Conservation (phyloP, 1,284 basidiomycete genomes). For the Moesziomyces sp. region DNA sequence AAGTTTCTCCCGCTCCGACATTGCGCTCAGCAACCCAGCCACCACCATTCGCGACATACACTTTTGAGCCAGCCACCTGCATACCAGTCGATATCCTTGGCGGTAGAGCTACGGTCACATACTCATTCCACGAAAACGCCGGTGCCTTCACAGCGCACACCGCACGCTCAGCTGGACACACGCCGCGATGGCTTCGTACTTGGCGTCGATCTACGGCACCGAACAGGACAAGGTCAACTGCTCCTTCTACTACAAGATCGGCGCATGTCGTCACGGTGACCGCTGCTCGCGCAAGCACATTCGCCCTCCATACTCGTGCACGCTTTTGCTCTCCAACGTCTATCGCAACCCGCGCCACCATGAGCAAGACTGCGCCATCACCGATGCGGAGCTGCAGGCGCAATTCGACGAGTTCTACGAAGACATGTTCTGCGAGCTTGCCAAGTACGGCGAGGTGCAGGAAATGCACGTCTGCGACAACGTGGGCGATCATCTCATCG, state of each 20-base stretch:
- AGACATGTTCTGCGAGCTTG: conserved; percentile 79
- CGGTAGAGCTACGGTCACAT: too few relatives aligned
- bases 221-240: conserved; percentile 94
- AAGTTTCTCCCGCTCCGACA: background rate
- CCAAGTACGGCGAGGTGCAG: conserved; percentile 92
- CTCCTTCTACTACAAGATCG: conserved; percentile 97
- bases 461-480: conserved; percentile 98
- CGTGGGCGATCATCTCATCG: conserved; percentile 97
- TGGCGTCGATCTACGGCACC: conserved; percentile 64
- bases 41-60: background rate
- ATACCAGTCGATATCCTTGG: too few relatives aligned
- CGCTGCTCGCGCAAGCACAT: conserved; percentile 97
- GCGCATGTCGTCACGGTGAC: conserved; percentile 94
- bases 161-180: too few relatives aligned
- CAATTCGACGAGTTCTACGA: conserved; percentile 98
- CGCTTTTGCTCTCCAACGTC: conserved; percentile 96
- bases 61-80: too few relatives aligned
- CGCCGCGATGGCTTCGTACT: conserved; percentile 44
- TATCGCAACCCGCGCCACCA: conserved; percentile 94
- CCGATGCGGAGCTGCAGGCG: conserved; percentile 83
- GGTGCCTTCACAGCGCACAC: too few relatives aligned
- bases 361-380: conserved; percentile 83
- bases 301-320: conserved; percentile 95
- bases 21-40: conserved; percentile 12
- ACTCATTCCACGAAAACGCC: too few relatives aligned